phyloP scores from a whole-genome alignment of 2,329 filamentous ascomycete species.

The Neospermospora avenae region DNA sequence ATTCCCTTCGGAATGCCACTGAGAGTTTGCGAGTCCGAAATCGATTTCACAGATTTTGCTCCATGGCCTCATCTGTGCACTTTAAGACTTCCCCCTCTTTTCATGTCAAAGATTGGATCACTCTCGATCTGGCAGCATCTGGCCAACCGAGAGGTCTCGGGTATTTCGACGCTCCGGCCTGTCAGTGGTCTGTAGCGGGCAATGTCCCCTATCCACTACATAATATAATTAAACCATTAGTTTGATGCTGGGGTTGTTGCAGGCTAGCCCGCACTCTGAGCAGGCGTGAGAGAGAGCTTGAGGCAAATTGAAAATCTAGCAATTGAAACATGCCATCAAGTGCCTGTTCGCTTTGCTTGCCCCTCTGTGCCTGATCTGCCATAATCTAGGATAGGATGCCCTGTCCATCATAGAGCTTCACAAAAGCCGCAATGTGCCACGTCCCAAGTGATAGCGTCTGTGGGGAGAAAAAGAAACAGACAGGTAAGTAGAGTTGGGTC shows the following conservation, averaged over 20 bases:
- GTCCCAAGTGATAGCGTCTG: constrained; percentile 2
- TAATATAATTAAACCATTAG: too few species aligned
- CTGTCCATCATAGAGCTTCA: not conserved
- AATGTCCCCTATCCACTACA: not conserved
- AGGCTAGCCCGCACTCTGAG: not conserved
- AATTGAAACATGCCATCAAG: not conserved
- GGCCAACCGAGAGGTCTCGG: not conserved
- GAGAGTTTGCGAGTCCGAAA: not conserved
- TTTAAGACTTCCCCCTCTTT: not conserved
- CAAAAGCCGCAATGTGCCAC: not conserved
- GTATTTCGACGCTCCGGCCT: not conserved
- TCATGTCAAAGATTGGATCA: not conserved
- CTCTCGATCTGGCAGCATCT: not conserved
- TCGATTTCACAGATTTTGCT: not conserved
- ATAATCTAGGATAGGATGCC: not conserved
- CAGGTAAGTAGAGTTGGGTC: not conserved
- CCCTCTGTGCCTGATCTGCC: not conserved
- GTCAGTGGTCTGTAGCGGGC: not conserved
- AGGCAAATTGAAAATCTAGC: too few species aligned
- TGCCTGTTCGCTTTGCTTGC: not conserved
- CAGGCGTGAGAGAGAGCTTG: too few species aligned
- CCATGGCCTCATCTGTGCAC: not conserved
- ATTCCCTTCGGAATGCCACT: too few species aligned
- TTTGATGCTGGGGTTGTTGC: not conserved
- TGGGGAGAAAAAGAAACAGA: constrained; percentile 2